A percentile compares a stretch with the other conserved stretches of the same genome.
Evolutionary conservation across 257 asterid species (phyloP).

Genomic region (Nicotiana obtusifolia): DNA sequence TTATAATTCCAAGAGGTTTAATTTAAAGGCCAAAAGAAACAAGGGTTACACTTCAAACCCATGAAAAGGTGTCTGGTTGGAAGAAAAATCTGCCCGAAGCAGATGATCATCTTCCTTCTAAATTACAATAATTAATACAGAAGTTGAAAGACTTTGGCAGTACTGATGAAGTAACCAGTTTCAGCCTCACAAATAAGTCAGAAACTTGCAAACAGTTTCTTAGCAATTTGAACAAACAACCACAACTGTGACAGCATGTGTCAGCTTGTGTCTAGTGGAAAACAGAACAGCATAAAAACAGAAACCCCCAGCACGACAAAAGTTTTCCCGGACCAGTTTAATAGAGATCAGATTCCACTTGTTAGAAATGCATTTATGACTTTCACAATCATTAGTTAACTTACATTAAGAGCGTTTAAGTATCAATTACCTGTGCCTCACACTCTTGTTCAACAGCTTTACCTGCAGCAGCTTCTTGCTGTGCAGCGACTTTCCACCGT

Average conservation of each 20-base stretch:
- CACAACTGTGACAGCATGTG: neutral
- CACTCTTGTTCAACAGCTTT: constrained; percentile 84
- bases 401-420: neutral
- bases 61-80: neutral
- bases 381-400: neutral
- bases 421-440: constrained; percentile 51
- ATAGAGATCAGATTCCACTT: neutral
- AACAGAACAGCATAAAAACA: neutral
- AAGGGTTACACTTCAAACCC: neutral
- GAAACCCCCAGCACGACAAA: neutral
- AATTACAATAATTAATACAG: neutral
- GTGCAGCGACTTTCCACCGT: constrained; percentile 95
- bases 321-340: neutral
- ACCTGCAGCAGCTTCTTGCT: constrained; percentile 98
- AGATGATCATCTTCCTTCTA: neutral
- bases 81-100: neutral
- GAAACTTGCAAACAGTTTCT: neutral
- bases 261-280: neutral
- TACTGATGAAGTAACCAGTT: neutral
- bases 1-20: neutral
- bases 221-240: neutral
- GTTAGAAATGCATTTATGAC: neutral
- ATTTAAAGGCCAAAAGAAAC: neutral
- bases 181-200: neutral
- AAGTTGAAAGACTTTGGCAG: neutral